A percentile compares a stretch with the other conserved stretches of the same genome.
Evolutionary conservation across 768 basidiomycete genomes (phyloP).

Genomic region (Galerina marginata): DNA sequence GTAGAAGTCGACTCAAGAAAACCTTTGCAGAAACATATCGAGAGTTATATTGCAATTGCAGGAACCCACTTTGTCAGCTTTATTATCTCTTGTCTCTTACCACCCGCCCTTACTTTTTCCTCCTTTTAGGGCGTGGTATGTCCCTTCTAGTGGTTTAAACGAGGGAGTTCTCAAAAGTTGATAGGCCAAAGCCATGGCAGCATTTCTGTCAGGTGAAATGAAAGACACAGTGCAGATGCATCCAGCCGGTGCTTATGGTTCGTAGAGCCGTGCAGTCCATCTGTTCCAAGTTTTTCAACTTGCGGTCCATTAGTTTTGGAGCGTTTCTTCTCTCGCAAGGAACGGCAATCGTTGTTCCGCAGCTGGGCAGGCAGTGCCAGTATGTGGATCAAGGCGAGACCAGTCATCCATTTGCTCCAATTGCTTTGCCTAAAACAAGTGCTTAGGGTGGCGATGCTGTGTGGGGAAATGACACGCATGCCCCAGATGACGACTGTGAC

Average conservation of each 20-base stretch:
- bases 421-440: background rate
- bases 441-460: conserved; percentile 77
- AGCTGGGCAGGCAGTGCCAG: conserved; percentile 95
- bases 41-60: conserved; percentile 82
- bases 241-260: conserved; percentile 80
- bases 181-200: conserved; percentile 92
- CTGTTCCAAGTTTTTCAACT: background rate
- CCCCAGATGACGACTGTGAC: conserved; percentile 76
- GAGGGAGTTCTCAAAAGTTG: background rate
- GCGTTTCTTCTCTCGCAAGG: conserved; percentile 88
- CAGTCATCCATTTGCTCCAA: background rate
- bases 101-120: conserved; percentile 5
- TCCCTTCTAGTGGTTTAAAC: background rate
- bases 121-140: conserved; percentile 72
- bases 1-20: conserved; percentile 4
- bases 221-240: conserved; percentile 89
- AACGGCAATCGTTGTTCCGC: conserved; percentile 88
- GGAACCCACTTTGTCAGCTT: conserved; percentile 81
- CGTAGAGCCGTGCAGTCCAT: conserved; percentile 8
- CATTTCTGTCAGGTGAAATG: conserved; percentile 95
- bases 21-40: conserved; percentile 72
- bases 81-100: background rate
- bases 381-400: conserved; percentile 86
- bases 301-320: conserved; percentile 61
- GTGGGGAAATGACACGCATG: conserved; percentile 79